Percentiles rank a stretch among this genome's conserved stretches.
These are phyloP conservation scores for Ustilago xerochloae DNA, from an alignment of 1,284 basidiomycete genomes.

Conservation along the genomic window DNA sequence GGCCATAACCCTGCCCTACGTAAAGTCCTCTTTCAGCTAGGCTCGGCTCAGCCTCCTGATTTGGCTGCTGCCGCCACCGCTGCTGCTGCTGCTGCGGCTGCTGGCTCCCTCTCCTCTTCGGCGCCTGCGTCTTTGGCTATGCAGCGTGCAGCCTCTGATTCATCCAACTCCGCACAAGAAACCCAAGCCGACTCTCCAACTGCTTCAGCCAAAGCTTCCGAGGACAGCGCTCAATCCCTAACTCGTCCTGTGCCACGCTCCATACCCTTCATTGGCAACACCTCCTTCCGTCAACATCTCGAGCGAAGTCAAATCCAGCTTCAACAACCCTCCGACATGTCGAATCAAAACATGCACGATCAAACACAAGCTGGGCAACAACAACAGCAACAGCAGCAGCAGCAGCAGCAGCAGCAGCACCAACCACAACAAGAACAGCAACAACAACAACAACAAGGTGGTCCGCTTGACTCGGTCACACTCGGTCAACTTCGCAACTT, in stretches of 20 bases:
- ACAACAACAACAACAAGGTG: constrained; percentile 29
- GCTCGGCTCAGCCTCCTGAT: constrained; percentile 32
- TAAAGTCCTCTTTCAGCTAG: constrained; percentile 49
- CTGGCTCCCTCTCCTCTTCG: constrained; percentile 14
- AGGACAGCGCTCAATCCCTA: not conserved
- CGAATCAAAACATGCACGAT: constrained; percentile 15
- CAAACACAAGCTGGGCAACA: not conserved
- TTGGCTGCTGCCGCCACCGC: constrained; percentile 26
- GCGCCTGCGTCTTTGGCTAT: constrained; percentile 1
- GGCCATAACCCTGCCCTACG: constrained; percentile 44
- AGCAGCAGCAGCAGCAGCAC: constrained; percentile 31
- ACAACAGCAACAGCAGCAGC: constrained; percentile 16
- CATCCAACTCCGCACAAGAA: too few relatives aligned
- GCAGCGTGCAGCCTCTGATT: too few relatives aligned
- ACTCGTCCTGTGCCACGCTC: constrained; percentile 3
- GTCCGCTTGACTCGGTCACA: constrained; percentile 54
- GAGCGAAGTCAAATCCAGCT: constrained; percentile 30
- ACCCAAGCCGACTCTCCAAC: not conserved
- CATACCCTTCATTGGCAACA: constrained; percentile 16
- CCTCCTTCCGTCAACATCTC: constrained; percentile 36
- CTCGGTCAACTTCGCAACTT: constrained; percentile 55
- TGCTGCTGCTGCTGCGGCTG: constrained; percentile 20
- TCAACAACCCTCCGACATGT: constrained; percentile 21
- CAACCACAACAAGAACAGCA: constrained; percentile 14
- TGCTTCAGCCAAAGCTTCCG: not conserved